A percentile compares a stretch with the other conserved stretches of the same genome.
phyloP scores from a whole-genome alignment of 371 early-diverging fungal species.

The Syncephalastrum racemosum region DNA sequence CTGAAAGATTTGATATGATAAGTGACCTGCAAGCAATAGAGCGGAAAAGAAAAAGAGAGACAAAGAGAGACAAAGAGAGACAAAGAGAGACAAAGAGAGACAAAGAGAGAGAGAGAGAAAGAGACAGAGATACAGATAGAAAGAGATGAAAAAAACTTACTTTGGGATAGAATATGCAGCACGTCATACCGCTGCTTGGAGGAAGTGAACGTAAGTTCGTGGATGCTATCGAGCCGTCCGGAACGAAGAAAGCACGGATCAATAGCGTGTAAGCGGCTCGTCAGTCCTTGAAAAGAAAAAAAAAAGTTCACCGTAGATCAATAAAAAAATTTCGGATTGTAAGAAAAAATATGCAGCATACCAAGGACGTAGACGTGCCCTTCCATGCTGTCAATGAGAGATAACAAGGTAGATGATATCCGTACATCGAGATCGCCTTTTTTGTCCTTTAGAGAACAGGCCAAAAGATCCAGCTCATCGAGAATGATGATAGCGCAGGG shows the following conservation, averaged over 20 bases:
- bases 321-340: too few relatives aligned
- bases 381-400: slow-evolving; percentile 47
- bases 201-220: slow-evolving; percentile 49
- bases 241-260: slow-evolving; percentile 55
- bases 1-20: slow-evolving; percentile 22
- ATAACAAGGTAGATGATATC: slow-evolving; percentile 23
- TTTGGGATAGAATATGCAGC: slow-evolving; percentile 47
- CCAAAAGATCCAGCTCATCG: slow-evolving; percentile 66
- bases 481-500: slow-evolving; percentile 48
- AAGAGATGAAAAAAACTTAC: slow-evolving; percentile 42
- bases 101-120: too few relatives aligned
- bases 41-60: too few relatives aligned
- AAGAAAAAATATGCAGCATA: slow-evolving; percentile 13
- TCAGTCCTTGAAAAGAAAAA: slow-evolving; percentile 30
- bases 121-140: too few relatives aligned
- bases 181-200: slow-evolving; percentile 46
- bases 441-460: slow-evolving; percentile 38
- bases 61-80: too few relatives aligned
- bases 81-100: too few relatives aligned
- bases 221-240: slow-evolving; percentile 55
- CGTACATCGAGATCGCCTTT: slow-evolving; percentile 38
- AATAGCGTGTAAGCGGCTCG: slow-evolving; percentile 59
- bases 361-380: slow-evolving; percentile 54
- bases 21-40: too few relatives aligned
- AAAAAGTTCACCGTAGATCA: background rate